Evolutionary conservation across 345 rosid species (phyloP).

Genomic region (Euphorbia lathyris): DNA sequence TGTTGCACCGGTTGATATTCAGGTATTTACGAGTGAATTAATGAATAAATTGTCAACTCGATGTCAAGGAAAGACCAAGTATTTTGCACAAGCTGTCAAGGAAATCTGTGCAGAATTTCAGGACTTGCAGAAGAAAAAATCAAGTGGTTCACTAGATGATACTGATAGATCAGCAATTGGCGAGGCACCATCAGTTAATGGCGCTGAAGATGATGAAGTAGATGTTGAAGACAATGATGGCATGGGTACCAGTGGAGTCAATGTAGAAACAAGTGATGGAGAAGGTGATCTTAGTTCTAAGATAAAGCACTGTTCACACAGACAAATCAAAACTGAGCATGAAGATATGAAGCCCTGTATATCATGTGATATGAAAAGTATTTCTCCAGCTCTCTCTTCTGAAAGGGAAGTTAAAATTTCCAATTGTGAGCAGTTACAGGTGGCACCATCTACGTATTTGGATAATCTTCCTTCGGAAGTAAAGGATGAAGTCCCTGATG

Average conservation of each 20-base stretch:
- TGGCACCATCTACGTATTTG: slow-evolving; percentile 22
- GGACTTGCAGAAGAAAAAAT: slow-evolving; percentile 49
- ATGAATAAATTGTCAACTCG: slow-evolving; percentile 59
- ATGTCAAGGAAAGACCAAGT: slow-evolving; percentile 72
- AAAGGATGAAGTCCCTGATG: slow-evolving; percentile 41
- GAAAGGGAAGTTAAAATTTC: slow-evolving; percentile 39
- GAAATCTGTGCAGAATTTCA: slow-evolving; percentile 83
- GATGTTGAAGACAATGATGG: slow-evolving; percentile 41
- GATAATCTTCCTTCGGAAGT: slow-evolving; percentile 29
- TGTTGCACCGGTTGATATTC: slow-evolving; percentile 77
- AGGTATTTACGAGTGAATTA: slow-evolving; percentile 70
- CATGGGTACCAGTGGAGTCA: slow-evolving; percentile 19
- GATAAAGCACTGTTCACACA: slow-evolving; percentile 35
- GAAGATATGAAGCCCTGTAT: slow-evolving; percentile 49
- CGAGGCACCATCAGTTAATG: slow-evolving; percentile 43
- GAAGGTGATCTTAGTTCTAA: slow-evolving; percentile 37
- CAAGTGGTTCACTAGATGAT: slow-evolving; percentile 41
- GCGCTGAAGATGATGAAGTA: slow-evolving; percentile 40
- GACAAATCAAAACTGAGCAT: slow-evolving; percentile 36
- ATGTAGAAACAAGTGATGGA: slow-evolving; percentile 32
- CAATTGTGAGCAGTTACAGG: slow-evolving; percentile 36
- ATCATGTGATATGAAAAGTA: slow-evolving; percentile 32
- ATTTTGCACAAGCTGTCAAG: slow-evolving; percentile 76
- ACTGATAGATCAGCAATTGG: slow-evolving; percentile 33
- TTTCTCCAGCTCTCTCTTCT: slow-evolving; percentile 35